Percentiles rank a stretch among this genome's conserved stretches.
Evolutionary conservation across 2,329 filamentous ascomycete species (phyloP).

Genomic region (Fusarium zealandicum): DNA sequence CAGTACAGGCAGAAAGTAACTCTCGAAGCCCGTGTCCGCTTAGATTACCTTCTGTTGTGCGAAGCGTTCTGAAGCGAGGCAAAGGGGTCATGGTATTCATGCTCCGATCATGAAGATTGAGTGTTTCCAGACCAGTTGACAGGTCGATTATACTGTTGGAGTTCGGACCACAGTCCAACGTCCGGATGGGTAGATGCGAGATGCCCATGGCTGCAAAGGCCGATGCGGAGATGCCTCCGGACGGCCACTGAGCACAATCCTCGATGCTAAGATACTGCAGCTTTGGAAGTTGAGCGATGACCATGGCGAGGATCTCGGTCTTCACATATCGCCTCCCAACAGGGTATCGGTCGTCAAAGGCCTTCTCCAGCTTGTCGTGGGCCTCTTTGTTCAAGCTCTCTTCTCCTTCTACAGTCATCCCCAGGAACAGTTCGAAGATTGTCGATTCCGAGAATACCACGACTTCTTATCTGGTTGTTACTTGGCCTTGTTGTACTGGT

Average conservation of each 20-base stretch:
- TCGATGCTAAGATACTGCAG: constrained; percentile 2
- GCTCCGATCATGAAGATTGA: neutral
- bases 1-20: constrained; percentile 2
- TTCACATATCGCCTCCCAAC: neutral
- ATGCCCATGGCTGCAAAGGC: constrained; percentile 1
- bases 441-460: constrained; percentile 9
- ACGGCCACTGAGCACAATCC: constrained; percentile 3
- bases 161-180: neutral
- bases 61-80: constrained; percentile 2
- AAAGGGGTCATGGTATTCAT: neutral
- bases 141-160: neutral
- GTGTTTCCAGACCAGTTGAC: constrained; percentile 3
- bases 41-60: neutral
- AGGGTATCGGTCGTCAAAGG: no score
- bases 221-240: neutral
- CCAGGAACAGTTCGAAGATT: neutral
- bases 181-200: constrained; percentile 4
- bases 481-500: neutral
- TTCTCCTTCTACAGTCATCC: no score
- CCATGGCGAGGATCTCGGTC: constrained; percentile 7
- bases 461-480: neutral
- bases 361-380: no score
- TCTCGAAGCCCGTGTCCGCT: neutral
- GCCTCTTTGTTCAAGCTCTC: no score
- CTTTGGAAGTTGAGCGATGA: constrained; percentile 13